phyloP scores from a whole-genome alignment of 306 rosid species.

The Arachis hypogaea region DNA sequence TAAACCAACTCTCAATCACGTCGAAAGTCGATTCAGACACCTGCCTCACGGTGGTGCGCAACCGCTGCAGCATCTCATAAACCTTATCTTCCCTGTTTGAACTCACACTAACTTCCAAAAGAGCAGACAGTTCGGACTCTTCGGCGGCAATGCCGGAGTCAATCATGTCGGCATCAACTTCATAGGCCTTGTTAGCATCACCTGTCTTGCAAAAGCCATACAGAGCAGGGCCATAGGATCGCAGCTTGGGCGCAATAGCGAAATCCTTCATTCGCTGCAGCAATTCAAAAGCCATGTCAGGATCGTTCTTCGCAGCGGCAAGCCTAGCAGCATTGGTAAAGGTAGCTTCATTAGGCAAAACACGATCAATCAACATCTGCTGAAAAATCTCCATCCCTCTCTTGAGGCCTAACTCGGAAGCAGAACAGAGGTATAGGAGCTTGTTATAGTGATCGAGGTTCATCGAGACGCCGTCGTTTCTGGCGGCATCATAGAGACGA shows the following conservation, averaged over 20 bases:
- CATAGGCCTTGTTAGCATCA: slow-evolving; percentile 73
- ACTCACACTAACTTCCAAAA: slow-evolving; percentile 59
- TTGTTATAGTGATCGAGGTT: slow-evolving; percentile 61
- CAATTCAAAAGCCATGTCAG: slow-evolving; percentile 84
- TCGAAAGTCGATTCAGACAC: slow-evolving; percentile 68
- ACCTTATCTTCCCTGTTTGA: slow-evolving; percentile 60
- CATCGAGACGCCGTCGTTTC: slow-evolving; percentile 45
- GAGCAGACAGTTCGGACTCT: slow-evolving; percentile 79
- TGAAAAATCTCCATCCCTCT: slow-evolving; percentile 84
- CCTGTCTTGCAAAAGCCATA: slow-evolving; percentile 77
- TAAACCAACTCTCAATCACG: slow-evolving; percentile 75
- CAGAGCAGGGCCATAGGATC: slow-evolving; percentile 86
- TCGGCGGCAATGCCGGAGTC: slow-evolving; percentile 60
- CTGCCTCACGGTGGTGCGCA: slow-evolving; percentile 74
- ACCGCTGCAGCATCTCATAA: slow-evolving; percentile 75
- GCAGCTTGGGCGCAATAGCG: slow-evolving; percentile 66
- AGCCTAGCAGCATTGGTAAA: slow-evolving; percentile 86
- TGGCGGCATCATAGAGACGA: slow-evolving; percentile 72
- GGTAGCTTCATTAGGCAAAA: slow-evolving; percentile 76
- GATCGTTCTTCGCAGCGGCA: slow-evolving; percentile 71
- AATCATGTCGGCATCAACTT: slow-evolving; percentile 75
- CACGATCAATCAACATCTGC: slow-evolving; percentile 63
- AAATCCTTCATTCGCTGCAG: slow-evolving; percentile 69
- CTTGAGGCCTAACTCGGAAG: slow-evolving; percentile 40
- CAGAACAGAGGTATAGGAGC: slow-evolving; percentile 69